Percentiles rank a stretch among this genome's conserved stretches.
phyloP scores from a whole-genome alignment of 2,329 filamentous ascomycete species.

The Ilyonectria destructans region DNA sequence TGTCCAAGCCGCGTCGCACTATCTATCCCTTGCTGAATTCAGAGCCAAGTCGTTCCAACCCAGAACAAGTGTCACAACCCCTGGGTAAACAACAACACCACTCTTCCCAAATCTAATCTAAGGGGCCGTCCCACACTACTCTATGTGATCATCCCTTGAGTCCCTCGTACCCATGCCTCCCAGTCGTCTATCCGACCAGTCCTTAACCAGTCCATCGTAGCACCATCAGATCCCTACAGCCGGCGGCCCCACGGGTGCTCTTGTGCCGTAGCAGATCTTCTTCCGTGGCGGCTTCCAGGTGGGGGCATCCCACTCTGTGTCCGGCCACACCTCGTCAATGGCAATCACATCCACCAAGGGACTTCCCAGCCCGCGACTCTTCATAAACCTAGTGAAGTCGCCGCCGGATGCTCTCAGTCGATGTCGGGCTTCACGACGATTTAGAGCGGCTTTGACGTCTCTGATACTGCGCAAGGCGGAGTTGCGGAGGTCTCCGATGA shows the following conservation, averaged over 20 bases:
- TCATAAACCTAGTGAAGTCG: conserved; percentile 32
- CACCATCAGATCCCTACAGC: neutral
- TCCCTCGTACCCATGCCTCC: neutral
- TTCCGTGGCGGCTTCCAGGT: conserved; percentile 10
- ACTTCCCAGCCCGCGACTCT: conserved; percentile 44
- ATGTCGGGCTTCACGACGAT: conserved; percentile 26
- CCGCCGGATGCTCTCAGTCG: neutral
- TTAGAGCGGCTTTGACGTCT: conserved; percentile 10
- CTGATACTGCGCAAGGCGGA: conserved; percentile 18
- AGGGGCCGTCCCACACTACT: neutral
- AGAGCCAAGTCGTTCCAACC: no score
- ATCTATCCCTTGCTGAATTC: no score
- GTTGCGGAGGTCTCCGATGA: conserved; percentile 16
- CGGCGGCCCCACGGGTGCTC: conserved; percentile 3
- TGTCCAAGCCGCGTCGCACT: no score
- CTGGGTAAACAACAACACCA: neutral
- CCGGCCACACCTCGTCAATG: conserved; percentile 39
- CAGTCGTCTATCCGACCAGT: neutral
- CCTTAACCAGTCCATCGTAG: neutral
- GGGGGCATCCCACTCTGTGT: conserved; percentile 33
- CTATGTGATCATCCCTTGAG: neutral
- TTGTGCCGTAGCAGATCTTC: conserved; percentile 21
- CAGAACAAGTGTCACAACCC: neutral
- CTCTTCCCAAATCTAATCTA: neutral
- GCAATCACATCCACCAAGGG: conserved; percentile 38